Percentiles rank a stretch among this genome's conserved stretches.
Evolutionary conservation across 495 filamentous ascomycete genomes (phyloP).

Genomic region (Podospora bellae-mahoneyi): DNA sequence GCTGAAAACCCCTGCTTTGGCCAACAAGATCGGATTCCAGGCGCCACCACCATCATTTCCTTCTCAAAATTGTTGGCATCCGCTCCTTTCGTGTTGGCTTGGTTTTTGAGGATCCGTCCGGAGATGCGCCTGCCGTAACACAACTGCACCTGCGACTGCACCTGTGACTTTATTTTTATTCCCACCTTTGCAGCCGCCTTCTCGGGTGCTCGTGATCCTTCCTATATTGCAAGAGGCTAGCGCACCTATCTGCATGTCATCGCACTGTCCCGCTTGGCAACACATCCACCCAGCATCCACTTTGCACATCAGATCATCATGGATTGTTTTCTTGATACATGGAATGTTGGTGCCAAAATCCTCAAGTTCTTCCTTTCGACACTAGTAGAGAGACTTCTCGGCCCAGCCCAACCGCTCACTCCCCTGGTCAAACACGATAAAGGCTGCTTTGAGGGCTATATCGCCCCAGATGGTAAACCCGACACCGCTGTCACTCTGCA

Average conservation of each 20-base stretch:
- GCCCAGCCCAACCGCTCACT: constrained; percentile 57
- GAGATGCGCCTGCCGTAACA: neutral
- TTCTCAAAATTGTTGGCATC: neutral
- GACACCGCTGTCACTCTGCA: constrained; percentile 61
- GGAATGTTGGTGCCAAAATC: no score
- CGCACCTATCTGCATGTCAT: neutral
- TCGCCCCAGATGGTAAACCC: constrained; percentile 72
- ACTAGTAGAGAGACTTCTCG: constrained; percentile 11
- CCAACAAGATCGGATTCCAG: constrained; percentile 4
- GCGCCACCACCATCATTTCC: constrained; percentile 9
- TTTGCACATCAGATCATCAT: neutral
- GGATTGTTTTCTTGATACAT: neutral
- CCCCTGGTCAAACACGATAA: constrained; percentile 60
- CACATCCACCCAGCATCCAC: neutral
- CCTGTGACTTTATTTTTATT: neutral
- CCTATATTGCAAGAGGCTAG: neutral
- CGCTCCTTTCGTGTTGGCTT: neutral
- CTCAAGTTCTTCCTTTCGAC: neutral
- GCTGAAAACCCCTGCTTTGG: constrained; percentile 9
- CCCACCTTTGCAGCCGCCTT: neutral
- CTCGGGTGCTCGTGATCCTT: neutral
- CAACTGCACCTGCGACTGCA: neutral
- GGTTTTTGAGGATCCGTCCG: neutral
- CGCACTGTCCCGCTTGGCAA: neutral
- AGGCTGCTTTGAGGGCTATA: constrained; percentile 74